Evolutionary conservation across 2,329 filamentous ascomycete genomes (phyloP).

Genomic region (Botrytis aclada): DNA sequence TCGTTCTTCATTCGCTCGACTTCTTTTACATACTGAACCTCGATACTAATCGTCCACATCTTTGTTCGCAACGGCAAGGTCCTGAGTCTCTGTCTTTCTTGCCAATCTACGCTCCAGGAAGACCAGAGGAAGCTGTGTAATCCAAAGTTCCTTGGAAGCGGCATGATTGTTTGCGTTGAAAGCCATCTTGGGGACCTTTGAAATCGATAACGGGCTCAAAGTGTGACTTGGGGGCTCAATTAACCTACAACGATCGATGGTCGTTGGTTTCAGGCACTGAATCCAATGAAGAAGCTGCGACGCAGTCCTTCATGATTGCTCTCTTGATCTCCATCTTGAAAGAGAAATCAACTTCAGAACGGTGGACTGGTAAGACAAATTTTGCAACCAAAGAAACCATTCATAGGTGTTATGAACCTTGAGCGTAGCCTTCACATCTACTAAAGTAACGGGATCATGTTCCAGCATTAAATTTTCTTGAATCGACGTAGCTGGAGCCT

Average conservation of each 20-base stretch:
- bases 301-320: background rate
- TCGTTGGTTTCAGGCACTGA: constrained; percentile 43
- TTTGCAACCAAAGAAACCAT: constrained; percentile 71
- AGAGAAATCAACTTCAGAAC: constrained; percentile 52
- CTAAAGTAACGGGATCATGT: constrained; percentile 64
- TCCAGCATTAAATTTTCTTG: constrained; percentile 53
- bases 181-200: constrained; percentile 14
- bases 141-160: background rate
- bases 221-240: constrained; percentile 42
- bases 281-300: background rate
- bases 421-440: constrained; percentile 60
- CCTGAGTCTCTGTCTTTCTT: constrained; percentile 55
- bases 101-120: constrained; percentile 48
- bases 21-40: constrained; percentile 1
- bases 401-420: constrained; percentile 63
- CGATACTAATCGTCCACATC: constrained; percentile 43
- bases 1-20: constrained; percentile 19
- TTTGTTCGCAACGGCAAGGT: constrained; percentile 62
- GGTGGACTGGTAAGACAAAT: constrained; percentile 56
- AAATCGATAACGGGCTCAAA: constrained; percentile 23
- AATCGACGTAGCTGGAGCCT: constrained; percentile 60
- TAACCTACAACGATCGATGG: constrained; percentile 55
- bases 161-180: constrained; percentile 19
- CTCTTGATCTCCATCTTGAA: too few species aligned
- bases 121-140: constrained; percentile 42